phyloP scores from a whole-genome alignment of 1,139 yeast genomes.

The Suhomyces anneliseae region DNA sequence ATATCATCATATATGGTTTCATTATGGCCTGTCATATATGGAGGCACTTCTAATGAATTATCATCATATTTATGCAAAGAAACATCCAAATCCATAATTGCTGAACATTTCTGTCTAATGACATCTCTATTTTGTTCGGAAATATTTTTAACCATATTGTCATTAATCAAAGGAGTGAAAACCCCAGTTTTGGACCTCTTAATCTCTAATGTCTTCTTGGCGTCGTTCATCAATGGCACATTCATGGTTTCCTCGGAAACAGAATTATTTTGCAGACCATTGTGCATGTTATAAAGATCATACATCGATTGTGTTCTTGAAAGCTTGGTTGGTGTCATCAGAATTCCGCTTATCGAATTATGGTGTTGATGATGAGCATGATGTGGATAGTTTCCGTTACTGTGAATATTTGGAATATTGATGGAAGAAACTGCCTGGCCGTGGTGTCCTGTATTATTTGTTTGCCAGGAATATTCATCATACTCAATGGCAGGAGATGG shows the following conservation, averaged over 20 bases:
- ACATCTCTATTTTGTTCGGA: constrained; percentile 24
- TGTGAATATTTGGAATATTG: not conserved
- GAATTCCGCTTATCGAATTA: constrained; percentile 1
- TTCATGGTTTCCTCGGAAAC: constrained; percentile 4
- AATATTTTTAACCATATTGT: constrained; percentile 20
- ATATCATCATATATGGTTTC: constrained; percentile 6
- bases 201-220: constrained; percentile 19
- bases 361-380: not conserved
- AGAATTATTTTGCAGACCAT: constrained; percentile 3
- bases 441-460: constrained; percentile 1
- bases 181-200: constrained; percentile 30
- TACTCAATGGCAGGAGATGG: constrained; percentile 51
- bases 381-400: not conserved
- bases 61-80: not conserved
- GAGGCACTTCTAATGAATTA: constrained; percentile 8
- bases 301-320: constrained; percentile 43
- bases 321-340: constrained; percentile 21
- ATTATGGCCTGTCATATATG: not conserved
- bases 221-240: not conserved
- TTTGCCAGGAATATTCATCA: constrained; percentile 43
- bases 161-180: constrained; percentile 24
- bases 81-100: constrained; percentile 27
- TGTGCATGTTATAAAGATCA: constrained; percentile 28
- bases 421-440: not conserved
- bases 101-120: constrained; percentile 28